Base-by-base conservation (phyloP, 345 rosid genomes). In the Salix brachista region DNA sequence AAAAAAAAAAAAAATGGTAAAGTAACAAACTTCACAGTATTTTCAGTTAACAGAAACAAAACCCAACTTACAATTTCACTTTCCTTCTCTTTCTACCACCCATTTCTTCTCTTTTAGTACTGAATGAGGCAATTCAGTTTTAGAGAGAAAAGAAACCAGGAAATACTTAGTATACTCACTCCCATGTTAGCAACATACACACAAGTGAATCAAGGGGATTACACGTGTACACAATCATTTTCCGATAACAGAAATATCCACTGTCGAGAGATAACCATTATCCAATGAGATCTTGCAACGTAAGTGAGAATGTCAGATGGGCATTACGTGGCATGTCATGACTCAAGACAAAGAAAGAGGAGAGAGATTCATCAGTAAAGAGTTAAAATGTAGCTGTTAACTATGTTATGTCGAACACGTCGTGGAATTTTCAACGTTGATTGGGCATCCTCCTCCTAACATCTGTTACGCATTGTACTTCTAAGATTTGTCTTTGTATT, bases 81-180 rank as follows among this genome's bases (percentile, higher is more conserved):
- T 84, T 85, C 69, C 86, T 86, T 71, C 83, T 81, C 86, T 70
- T 86, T 73, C 75, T 81, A 3, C 83, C 84, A 62, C 78, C 84
- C 89, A 88, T 88, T 71, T 37, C 39, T 58, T 58, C 28, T 58
- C 28, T 58, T 11, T 23, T 41, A 58, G 28, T 11, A 19, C 7
- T 62, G 16, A 52, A 37, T 23, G 11, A 54, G 71, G 58, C 64
- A 37, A 66, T 28, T 54, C 25, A 41, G 30, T 65, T 8, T 7
- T 2, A 56, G 26, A 8, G 5, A 56, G 0, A 21, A 9, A 23
- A 58, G 28, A 4, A n/a, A 58, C 28, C 23, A 41, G 10, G 44
- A 9, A 41, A 41, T 10, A 12, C 44, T 41, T 10, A 0, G 13
- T 12, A 41, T 41, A 41, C 12, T 10, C 13, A 10, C 12, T 41